These are phyloP conservation scores for Termitomyces sp. DNA, from an alignment of 768 basidiomycete genomes.

Conservation along the genomic window DNA sequence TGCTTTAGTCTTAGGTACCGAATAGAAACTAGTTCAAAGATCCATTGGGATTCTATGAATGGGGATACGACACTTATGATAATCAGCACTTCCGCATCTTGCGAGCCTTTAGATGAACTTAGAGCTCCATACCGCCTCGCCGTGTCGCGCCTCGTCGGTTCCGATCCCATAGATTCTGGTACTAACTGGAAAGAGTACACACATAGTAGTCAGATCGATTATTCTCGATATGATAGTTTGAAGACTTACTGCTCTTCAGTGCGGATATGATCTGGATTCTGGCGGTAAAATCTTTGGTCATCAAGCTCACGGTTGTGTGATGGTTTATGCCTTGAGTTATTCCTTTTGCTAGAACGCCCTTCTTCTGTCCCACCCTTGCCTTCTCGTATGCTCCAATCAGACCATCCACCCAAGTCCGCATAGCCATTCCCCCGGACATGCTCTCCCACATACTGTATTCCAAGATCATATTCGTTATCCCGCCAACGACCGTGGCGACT, in stretches of 20 bases:
- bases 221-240: neutral
- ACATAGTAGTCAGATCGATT: conserved; percentile 1
- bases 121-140: conserved; percentile 48
- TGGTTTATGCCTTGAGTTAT: conserved; percentile 48
- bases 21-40: conserved; percentile 7
- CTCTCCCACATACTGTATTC: conserved; percentile 53
- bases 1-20: neutral
- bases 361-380: conserved; percentile 24
- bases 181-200: conserved; percentile 32
- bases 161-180: conserved; percentile 40
- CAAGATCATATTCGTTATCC: conserved; percentile 47
- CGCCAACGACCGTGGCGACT: conserved; percentile 42
- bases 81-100: neutral
- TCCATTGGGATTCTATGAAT: neutral
- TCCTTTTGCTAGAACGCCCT: conserved; percentile 39
- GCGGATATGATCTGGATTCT: conserved; percentile 49
- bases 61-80: neutral
- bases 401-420: conserved; percentile 48
- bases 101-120: conserved; percentile 35
- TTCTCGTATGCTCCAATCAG: conserved; percentile 37
- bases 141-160: conserved; percentile 43
- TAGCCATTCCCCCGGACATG: conserved; percentile 50
- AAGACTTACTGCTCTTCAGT: conserved; percentile 40
- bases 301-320: conserved; percentile 39
- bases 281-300: conserved; percentile 49